Evolutionary conservation across 2,329 filamentous ascomycete genomes (phyloP), one percentile per base, ranked within the genome.

Genomic region (Beauveria caledonica): DNA sequence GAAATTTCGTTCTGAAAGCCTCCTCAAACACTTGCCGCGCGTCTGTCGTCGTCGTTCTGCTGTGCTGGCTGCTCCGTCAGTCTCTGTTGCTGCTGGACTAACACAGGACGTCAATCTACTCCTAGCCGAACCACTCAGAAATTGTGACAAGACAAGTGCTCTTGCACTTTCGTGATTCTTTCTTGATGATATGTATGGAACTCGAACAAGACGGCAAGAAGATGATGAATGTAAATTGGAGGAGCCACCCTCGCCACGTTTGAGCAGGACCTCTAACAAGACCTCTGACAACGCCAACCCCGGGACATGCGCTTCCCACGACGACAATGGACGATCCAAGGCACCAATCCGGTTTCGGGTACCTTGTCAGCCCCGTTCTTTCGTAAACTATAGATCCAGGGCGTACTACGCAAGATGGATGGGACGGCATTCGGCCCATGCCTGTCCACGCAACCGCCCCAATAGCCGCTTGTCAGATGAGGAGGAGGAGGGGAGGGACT

Each of bases 211-310:
- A 25, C 17, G 25, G 5, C 7, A 8, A 39, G 19, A 36, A 11
- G 19, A 39, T 46, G 53, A 40, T 27, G 15, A 21, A 29, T 58
- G 45, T 49, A 52, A 44, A 59, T 59, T 59, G 48, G 39, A 59
- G 56, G 56, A 59, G 36, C 36, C 36, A 27, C 33, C 8, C 36
- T 45, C 21, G 46, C 48, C 48, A 44, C 23, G 39, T 59, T 59
- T 51, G 48, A 59, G 46, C 25, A 51, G 36, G 3, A 45, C 48
- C 56, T 59, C 56, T 36, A 19, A 59, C 56, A 33, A 25, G 17
- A 51, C 39, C 48, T 59, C 56, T 59, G 17, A 60, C 58, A 48
- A 40, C 19, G 40, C 58, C 58, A 27, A 54, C 19, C 25, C 39
- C 48, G 46, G 46, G 25, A 44, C 46, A 25, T 17, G 19, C 23